phyloP scores from a whole-genome alignment of 129 eudicot genomes.

The Glebionis coronaria region DNA sequence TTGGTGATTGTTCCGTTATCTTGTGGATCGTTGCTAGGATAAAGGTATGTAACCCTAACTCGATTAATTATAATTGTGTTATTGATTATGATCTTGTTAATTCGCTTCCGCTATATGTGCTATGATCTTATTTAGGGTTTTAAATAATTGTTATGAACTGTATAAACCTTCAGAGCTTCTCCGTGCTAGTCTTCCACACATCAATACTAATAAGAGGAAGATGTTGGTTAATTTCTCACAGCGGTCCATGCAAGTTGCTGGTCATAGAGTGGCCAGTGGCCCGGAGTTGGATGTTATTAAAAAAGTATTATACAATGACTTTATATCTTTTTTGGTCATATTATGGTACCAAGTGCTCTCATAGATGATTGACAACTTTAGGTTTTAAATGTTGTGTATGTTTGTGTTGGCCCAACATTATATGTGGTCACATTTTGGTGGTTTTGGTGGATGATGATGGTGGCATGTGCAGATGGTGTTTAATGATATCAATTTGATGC shows the following conservation, averaged over 20 bases:
- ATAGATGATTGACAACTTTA: constrained; percentile 23
- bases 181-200: constrained; percentile 96
- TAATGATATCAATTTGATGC: not conserved
- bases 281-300: constrained; percentile 33
- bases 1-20: too few species aligned
- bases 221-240: constrained; percentile 72
- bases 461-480: constrained; percentile 19
- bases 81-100: too few species aligned
- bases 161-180: too few species aligned
- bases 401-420: constrained; percentile 10
- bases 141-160: too few species aligned
- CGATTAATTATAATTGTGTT: too few species aligned
- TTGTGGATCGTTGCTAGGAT: too few species aligned
- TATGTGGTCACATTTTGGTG: constrained; percentile 19
- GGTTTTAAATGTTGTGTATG: constrained; percentile 20
- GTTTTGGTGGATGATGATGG: not conserved
- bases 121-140: too few species aligned
- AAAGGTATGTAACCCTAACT: too few species aligned
- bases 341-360: constrained; percentile 19
- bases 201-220: constrained; percentile 68
- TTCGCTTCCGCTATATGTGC: too few species aligned
- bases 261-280: constrained; percentile 53
- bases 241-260: constrained; percentile 75
- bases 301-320: constrained; percentile 12
- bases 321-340: constrained; percentile 12